Evolutionary conservation across 2,329 filamentous ascomycete genomes (phyloP).

Genomic region (Rasamsonia emersonii): DNA sequence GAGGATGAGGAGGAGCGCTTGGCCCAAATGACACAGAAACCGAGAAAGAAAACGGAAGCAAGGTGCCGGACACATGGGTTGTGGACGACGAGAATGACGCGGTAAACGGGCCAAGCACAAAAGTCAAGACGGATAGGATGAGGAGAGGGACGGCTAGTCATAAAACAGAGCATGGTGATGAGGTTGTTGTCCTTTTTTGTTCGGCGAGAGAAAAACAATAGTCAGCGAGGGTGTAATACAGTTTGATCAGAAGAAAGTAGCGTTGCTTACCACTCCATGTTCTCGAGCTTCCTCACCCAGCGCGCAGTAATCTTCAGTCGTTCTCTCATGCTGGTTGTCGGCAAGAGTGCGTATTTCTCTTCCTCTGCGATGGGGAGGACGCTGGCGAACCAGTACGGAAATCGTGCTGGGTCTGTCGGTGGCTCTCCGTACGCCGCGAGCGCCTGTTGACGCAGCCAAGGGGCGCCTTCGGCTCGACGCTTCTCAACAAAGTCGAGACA

Average conservation of each 20-base stretch:
- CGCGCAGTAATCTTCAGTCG: conserved; percentile 71
- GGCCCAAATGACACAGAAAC: conserved; percentile 3
- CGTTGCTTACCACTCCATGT: conserved; percentile 57
- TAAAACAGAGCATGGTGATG: conserved; percentile 24
- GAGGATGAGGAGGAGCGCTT: too few species aligned
- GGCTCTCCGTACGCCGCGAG: conserved; percentile 67
- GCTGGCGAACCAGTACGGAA: conserved; percentile 87
- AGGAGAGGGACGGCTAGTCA: conserved; percentile 36
- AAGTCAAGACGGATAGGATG: conserved; percentile 21
- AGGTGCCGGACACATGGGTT: conserved; percentile 20
- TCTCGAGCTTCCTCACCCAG: conserved; percentile 69
- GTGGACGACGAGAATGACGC: conserved; percentile 15
- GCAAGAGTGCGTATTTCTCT: conserved; percentile 70
- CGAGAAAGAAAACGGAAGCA: too few species aligned
- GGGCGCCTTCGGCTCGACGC: conserved; percentile 60
- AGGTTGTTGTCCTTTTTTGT: conserved; percentile 8
- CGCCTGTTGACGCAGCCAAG: conserved; percentile 67
- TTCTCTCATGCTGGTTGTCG: conserved; percentile 66
- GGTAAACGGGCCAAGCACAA: conserved; percentile 17
- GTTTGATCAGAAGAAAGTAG: conserved; percentile 8
- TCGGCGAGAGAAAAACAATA: conserved; percentile 24
- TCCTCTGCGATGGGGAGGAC: conserved; percentile 67
- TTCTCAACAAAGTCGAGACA: conserved; percentile 58
- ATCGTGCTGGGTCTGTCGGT: conserved; percentile 64
- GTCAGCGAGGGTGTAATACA: too few species aligned